These are phyloP conservation scores for Stygiomarasmius scandens DNA, from an alignment of 1,284 basidiomycete species.

Conservation along the genomic window DNA sequence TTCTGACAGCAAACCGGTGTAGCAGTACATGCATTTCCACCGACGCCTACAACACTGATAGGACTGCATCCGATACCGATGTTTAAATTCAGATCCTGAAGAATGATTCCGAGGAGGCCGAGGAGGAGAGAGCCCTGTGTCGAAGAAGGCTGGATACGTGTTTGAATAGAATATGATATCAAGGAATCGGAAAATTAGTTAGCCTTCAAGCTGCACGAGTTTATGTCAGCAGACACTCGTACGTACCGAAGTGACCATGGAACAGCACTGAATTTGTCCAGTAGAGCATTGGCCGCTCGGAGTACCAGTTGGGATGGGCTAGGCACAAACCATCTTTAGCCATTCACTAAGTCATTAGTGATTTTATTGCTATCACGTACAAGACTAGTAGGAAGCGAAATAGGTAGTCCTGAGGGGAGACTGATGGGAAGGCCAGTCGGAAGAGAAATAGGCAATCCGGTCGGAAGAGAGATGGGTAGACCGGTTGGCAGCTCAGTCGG, in stretches of 20 bases:
- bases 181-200: too few species aligned
- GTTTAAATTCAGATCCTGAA: background rate
- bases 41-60: background rate
- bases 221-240: too few species aligned
- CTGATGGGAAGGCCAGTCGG: background rate
- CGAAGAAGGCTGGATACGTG: conserved; percentile 61
- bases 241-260: background rate
- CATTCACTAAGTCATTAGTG: background rate
- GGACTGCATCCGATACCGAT: background rate
- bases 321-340: background rate
- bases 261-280: background rate
- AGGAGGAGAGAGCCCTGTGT: background rate
- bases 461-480: background rate
- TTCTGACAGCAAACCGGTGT: background rate
- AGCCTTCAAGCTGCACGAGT: too few species aligned
- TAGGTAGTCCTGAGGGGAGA: background rate
- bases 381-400: background rate
- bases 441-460: background rate
- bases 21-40: background rate
- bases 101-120: background rate
- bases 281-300: background rate
- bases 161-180: too few species aligned
- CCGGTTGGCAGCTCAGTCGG: background rate
- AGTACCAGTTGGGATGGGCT: background rate
- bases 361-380: background rate